A percentile compares a stretch with the other conserved stretches of the same genome.
phyloP scores from a whole-genome alignment of 2,329 filamentous ascomycete genomes.

The Chrysoporthe puriensis region DNA sequence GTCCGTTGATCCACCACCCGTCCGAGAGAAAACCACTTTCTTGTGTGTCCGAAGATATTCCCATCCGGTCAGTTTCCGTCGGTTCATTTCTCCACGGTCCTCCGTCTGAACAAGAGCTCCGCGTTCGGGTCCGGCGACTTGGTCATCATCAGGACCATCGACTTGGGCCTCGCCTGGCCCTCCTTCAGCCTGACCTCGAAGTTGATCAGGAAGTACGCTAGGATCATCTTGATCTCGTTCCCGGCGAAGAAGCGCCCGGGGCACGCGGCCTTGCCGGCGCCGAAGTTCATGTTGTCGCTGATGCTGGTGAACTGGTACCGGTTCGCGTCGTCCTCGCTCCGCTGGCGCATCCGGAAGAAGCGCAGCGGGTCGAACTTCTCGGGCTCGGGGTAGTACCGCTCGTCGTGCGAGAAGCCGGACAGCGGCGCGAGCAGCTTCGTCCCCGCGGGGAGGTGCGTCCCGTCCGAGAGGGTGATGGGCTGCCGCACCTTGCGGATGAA shows the following conservation, averaged over 20 bases:
- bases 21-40: background rate
- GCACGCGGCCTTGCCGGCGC: slow-evolving; percentile 52
- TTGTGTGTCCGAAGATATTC: background rate
- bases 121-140: slow-evolving; percentile 47
- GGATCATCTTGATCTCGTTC: slow-evolving; percentile 50
- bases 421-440: slow-evolving; percentile 47
- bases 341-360: slow-evolving; percentile 50
- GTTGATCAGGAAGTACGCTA: slow-evolving; percentile 46
- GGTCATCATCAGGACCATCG: slow-evolving; percentile 44
- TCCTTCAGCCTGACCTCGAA: slow-evolving; percentile 47
- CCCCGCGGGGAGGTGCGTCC: slow-evolving; percentile 47
- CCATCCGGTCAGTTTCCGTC: background rate
- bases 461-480: slow-evolving; percentile 50
- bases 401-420: slow-evolving; percentile 47
- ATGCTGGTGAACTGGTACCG: slow-evolving; percentile 49
- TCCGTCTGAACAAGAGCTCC: slow-evolving; percentile 45
- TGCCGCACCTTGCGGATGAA: slow-evolving; percentile 52
- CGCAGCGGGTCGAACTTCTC: slow-evolving; percentile 53
- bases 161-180: slow-evolving; percentile 44
- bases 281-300: slow-evolving; percentile 50
- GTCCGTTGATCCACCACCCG: background rate
- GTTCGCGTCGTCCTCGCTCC: slow-evolving; percentile 42
- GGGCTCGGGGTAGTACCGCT: slow-evolving; percentile 44
- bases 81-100: slow-evolving; percentile 32
- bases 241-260: slow-evolving; percentile 53